Evolutionary conservation across 2,329 filamentous ascomycete species (phyloP).

Genomic region (Aspergillus luchuensis): DNA sequence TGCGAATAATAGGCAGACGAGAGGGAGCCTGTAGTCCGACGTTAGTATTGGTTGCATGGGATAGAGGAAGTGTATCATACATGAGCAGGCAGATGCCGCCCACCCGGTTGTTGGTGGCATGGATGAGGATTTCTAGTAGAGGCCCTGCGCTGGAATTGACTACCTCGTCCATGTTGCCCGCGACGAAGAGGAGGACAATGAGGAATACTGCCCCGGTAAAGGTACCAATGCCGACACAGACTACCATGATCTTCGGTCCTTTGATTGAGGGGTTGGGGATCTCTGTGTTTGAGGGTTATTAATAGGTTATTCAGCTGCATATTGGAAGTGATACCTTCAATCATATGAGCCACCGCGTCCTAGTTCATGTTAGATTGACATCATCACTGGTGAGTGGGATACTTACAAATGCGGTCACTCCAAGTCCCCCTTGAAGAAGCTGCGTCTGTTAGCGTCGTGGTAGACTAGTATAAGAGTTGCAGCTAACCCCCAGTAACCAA

Average conservation of each 20-base stretch:
- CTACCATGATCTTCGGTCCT: constrained; percentile 67
- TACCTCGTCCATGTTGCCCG: constrained; percentile 58
- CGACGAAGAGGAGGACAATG: constrained; percentile 63
- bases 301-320: not conserved
- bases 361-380: constrained; percentile 15
- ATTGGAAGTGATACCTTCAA: constrained; percentile 18
- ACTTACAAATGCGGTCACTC: constrained; percentile 54
- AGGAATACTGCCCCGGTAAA: constrained; percentile 65
- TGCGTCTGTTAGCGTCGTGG: constrained; percentile 19
- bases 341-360: constrained; percentile 51
- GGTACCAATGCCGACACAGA: constrained; percentile 63
- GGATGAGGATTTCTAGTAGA: constrained; percentile 62
- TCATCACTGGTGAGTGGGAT: too few relatives aligned
- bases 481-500: constrained; percentile 43
- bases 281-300: constrained; percentile 25
- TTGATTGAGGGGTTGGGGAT: constrained; percentile 50
- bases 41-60: not conserved
- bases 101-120: constrained; percentile 63
- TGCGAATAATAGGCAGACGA: constrained; percentile 32
- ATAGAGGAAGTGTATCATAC: constrained; percentile 25
- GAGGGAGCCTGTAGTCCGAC: constrained; percentile 26
- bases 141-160: constrained; percentile 60
- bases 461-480: too few relatives aligned
- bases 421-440: constrained; percentile 52
- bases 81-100: constrained; percentile 67